phyloP scores from a whole-genome alignment of 495 filamentous ascomycete genomes.

The Hyaloscypha hepaticicola region DNA sequence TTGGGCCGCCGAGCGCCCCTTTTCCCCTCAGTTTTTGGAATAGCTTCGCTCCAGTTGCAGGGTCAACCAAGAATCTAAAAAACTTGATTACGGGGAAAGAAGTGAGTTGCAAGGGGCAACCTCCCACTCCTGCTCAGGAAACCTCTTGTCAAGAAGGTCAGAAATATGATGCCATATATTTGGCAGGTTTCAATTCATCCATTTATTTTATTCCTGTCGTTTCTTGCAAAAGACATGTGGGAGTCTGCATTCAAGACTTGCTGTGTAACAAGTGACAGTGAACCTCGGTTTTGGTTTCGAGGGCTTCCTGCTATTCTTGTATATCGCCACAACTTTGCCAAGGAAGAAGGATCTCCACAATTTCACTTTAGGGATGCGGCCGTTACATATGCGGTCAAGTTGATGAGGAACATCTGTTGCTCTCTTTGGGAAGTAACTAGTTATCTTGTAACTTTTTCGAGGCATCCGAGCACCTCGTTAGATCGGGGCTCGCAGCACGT shows the following conservation, averaged over 20 bases:
- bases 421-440: too few relatives aligned
- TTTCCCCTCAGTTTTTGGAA: not conserved
- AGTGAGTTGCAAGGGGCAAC: not conserved
- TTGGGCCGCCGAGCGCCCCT: not conserved
- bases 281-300: too few relatives aligned
- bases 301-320: too few relatives aligned
- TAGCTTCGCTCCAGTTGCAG: not conserved
- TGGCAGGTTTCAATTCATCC: not conserved
- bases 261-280: not conserved
- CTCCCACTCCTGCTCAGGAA: not conserved
- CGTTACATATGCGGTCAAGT: too few relatives aligned
- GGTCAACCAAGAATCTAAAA: not conserved
- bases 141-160: too few relatives aligned
- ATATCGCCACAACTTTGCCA: too few relatives aligned
- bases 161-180: not conserved
- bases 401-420: too few relatives aligned
- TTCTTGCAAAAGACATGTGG: not conserved
- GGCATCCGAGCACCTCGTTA: too few relatives aligned
- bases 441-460: too few relatives aligned
- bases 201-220: not conserved
- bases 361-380: too few relatives aligned
- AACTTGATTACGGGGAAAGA: not conserved
- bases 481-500: too few relatives aligned
- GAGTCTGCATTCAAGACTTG: not conserved
- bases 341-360: too few relatives aligned